Conservation (phyloP, 1,284 basidiomycete genomes). For the Cronartium ribicola region DNA sequence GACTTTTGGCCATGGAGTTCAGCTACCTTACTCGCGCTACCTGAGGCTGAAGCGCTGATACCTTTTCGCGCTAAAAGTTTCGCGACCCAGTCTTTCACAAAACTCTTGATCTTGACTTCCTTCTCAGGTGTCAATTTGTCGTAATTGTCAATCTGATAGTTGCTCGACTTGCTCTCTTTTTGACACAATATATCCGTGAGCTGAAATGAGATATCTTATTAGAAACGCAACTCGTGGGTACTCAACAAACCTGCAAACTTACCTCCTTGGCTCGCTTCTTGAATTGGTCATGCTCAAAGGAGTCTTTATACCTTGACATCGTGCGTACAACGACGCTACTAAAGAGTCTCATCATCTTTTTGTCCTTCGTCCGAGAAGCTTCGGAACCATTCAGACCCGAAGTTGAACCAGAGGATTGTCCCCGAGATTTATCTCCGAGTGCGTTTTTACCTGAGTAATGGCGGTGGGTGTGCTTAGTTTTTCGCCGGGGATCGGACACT, state of each 20-base stretch:
- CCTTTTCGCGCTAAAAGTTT: conserved; percentile 46
- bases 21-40: conserved; percentile 18
- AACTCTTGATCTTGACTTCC: conserved; percentile 81
- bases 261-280: conserved; percentile 96
- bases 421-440: conserved; percentile 45
- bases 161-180: conserved; percentile 87
- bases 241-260: conserved; percentile 47
- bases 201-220: conserved; percentile 52
- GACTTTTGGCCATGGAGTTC: not conserved
- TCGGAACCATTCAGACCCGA: conserved; percentile 43
- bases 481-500: conserved; percentile 26
- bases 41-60: not conserved
- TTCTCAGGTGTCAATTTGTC: conserved; percentile 80
- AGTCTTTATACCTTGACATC: conserved; percentile 80
- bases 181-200: conserved; percentile 74
- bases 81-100: conserved; percentile 70
- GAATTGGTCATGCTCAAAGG: conserved; percentile 78
- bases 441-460: conserved; percentile 44
- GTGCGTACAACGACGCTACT: conserved; percentile 82
- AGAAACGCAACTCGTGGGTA: not conserved
- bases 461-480: conserved; percentile 41
- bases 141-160: conserved; percentile 66
- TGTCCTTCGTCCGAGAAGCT: conserved; percentile 65
- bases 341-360: conserved; percentile 73
- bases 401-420: conserved; percentile 47